These are phyloP conservation scores for Pseudocohnilembus persalinus DNA, from an alignment of 169 alveolate species.

Conservation along the genomic window DNA sequence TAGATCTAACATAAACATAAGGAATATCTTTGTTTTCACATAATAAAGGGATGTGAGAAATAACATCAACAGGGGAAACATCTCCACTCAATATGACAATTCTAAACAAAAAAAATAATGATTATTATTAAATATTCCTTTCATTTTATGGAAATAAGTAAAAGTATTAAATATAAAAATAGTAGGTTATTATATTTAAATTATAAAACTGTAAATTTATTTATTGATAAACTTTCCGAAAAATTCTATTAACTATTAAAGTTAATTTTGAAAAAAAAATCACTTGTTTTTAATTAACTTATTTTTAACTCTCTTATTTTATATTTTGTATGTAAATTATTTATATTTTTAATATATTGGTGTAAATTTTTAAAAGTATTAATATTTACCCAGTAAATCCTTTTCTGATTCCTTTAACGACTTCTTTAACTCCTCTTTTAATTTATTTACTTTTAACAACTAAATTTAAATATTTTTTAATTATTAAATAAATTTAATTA, in stretches of 20 bases:
- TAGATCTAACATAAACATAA: conserved; percentile 92
- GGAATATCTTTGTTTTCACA: conserved; percentile 94
- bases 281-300: not conserved
- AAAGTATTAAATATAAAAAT: too few relatives aligned
- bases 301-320: not conserved
- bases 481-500: not conserved
- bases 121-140: not conserved
- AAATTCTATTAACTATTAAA: not conserved
- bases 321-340: not conserved
- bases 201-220: too few relatives aligned
- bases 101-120: conserved; percentile 60
- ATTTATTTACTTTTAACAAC: conserved; percentile 62
- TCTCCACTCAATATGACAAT: conserved; percentile 95
- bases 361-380: not conserved
- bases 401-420: conserved; percentile 93
- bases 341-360: not conserved
- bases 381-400: conserved; percentile 64
- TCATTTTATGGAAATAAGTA: too few relatives aligned
- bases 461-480: conserved; percentile 29
- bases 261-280: not conserved
- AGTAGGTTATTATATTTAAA: too few relatives aligned
- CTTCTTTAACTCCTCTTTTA: conserved; percentile 96
- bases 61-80: conserved; percentile 95
- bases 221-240: not conserved
- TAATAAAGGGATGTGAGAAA: conserved; percentile 94